A percentile compares a stretch with the other conserved stretches of the same genome.
phyloP scores from a whole-genome alignment of 805 yeast species.

The Suhomyces canberraensis region DNA sequence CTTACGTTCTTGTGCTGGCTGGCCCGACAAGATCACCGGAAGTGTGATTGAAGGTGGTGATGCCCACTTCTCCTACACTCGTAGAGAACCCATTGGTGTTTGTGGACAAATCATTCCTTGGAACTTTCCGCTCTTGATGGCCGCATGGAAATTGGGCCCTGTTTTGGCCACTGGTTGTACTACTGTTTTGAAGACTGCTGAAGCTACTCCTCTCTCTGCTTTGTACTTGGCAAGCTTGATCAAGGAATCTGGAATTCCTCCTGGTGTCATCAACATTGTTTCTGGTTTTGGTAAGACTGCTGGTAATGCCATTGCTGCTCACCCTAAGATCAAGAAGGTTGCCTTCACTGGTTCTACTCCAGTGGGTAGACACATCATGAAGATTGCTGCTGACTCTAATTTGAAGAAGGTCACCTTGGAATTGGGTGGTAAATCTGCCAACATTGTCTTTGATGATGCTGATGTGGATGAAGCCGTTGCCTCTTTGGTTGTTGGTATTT shows the following conservation, averaged over 20 bases:
- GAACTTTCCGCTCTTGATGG: constrained; percentile 94
- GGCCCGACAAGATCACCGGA: constrained; percentile 85
- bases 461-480: constrained; percentile 73
- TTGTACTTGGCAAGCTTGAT: constrained; percentile 66
- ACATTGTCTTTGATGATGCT: constrained; percentile 83
- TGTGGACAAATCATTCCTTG: constrained; percentile 96
- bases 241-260: constrained; percentile 84
- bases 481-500: constrained; percentile 77
- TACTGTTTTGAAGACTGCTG: constrained; percentile 85
- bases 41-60: constrained; percentile 70
- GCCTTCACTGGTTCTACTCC: constrained; percentile 96
- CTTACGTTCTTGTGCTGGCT: constrained; percentile 84
- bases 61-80: constrained; percentile 71
- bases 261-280: constrained; percentile 85
- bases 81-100: constrained; percentile 90
- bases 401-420: constrained; percentile 91
- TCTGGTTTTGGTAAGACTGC: constrained; percentile 85
- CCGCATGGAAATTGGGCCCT: constrained; percentile 93
- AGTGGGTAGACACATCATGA: constrained; percentile 81
- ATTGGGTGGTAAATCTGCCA: constrained; percentile 96
- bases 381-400: constrained; percentile 71
- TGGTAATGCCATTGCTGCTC: constrained; percentile 76
- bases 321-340: constrained; percentile 80
- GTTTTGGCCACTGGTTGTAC: constrained; percentile 90
- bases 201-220: constrained; percentile 87